Conservation (phyloP, 495 filamentous ascomycete genomes). For the Talaromyces borbonicus region DNA sequence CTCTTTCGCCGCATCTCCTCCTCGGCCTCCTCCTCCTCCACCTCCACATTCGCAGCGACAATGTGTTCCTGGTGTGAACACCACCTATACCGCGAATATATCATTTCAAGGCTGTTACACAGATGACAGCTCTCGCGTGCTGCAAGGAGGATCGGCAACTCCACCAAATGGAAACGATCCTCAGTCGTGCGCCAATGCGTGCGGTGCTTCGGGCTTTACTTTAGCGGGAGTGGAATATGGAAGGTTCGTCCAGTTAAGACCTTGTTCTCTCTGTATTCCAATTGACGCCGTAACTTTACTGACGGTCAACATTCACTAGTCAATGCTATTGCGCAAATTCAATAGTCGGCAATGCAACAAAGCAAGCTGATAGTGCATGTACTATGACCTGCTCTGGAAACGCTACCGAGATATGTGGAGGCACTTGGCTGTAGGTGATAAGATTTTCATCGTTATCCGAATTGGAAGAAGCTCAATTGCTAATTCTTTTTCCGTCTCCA, state of each 20-base stretch:
- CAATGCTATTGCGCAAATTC: constrained; percentile 2
- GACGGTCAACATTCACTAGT: not conserved
- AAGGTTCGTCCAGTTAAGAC: not conserved
- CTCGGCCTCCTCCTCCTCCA: not conserved
- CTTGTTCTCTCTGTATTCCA: not conserved
- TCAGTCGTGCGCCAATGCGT: not conserved
- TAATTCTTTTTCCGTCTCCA: no score
- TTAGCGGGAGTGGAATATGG: constrained; percentile 3
- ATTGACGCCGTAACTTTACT: not conserved
- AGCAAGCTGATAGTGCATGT: not conserved
- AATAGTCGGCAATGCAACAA: not conserved
- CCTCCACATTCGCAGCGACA: no score
- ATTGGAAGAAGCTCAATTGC: no score
- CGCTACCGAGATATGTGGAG: not conserved
- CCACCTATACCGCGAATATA: not conserved
- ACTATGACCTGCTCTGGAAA: constrained; percentile 3
- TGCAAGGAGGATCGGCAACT: not conserved
- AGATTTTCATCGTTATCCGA: not conserved
- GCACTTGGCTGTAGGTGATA: constrained; percentile 2
- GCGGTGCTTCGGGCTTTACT: not conserved
- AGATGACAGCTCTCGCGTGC: not conserved
- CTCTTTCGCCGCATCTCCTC: not conserved
- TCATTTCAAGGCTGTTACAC: not conserved
- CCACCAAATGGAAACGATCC: not conserved
- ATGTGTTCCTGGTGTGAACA: not conserved